Base-by-base conservation (phyloP, 2,329 filamentous ascomycete species). In the Pyricularia pennisetigena region DNA sequence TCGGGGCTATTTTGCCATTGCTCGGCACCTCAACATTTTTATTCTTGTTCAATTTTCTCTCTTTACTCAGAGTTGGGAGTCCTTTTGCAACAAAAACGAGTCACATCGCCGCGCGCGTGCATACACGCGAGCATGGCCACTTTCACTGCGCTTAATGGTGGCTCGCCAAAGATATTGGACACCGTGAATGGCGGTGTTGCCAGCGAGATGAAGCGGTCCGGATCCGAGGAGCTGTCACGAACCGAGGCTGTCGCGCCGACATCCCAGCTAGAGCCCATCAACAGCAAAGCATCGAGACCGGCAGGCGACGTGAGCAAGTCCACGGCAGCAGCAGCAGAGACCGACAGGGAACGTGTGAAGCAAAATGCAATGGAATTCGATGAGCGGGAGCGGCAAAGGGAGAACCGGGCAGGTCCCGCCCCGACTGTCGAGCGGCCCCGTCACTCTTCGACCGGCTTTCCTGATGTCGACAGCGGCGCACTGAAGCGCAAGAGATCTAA, bases 401-500 rank as follows among this genome's bases (percentile, higher is more conserved):
- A 83, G 14, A 77, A 78, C 67, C 82, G 82, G 79, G 74, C 80
- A 32, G 75, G 73, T 4, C 75, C 80, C 24, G 23, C 65, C 7
- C 28, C 41, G 20, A 77, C 74, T 64, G 72, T 76, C 59, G 83
- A 85, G 4, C 77, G 81, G 67, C 74, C 79, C 49, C 73, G 79
- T 20, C 80, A 81, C 70, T 78, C 79, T 66, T 74, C 80, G 1
- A 72, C 79, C 63, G 71, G 71, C 54, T 81, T 82, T 72, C 71
- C 81, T 6, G 80, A 83, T 35, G 74, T 75, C n/a, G 84, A 88
- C 49, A 30, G 30, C n/a, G 75, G 73, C 20, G 78, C 83, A 23
- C 83, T 87, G 72, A 90, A 89, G 78, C 86, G 88, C 73, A 94
- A 93, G 77, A 86, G 91, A 70, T 92, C 91, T 7, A 79, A 82